Evolutionary conservation across 2,329 filamentous ascomycete genomes (phyloP), one percentile per base, ranked within the genome.

Genomic region (Penicillium concentricum): DNA sequence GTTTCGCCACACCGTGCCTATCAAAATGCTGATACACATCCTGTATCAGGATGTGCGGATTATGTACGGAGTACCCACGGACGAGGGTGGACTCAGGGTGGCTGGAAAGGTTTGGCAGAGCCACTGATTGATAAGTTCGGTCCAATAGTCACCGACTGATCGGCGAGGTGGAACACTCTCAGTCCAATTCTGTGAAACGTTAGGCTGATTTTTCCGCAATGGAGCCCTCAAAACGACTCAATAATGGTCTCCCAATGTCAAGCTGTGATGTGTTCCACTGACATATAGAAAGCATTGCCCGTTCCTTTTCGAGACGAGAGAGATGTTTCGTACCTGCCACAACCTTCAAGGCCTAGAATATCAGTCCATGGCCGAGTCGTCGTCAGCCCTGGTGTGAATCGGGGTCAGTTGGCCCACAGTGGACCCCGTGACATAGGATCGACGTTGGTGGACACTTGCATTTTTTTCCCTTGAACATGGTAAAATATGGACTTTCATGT

Each of bases 311-410:
- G 7, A 30, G 16, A 44, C 43, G 20, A 26, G 26, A 9, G 12
- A 24, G 38, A 34, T 24, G 16, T 16, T 35, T 15, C 1, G 5
- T 35, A n/a, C 13, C n/a, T 8, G 9, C 10, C 47, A 0, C 20
- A 24, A 16, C 22, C 12, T 18, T 26, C 15, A 16, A 26, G 28
- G 26, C 22, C 24, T 50, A 13, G 35, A 28, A 41, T 15, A 30
- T 22, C 13, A 32, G 7, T 28, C 10, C 13, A 42, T 43, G 10
- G 15, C 26, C n/a, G 28, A 24, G 58, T 56, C 60, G 56, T 64
- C 62, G 62, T 64, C 58, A 64, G 58, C 60, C 38, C 26, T 46
- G 39, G 18, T 18, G 26, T 43, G 20, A 47, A 52, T 26, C 35
- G 35, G 32, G 48, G 45, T 30, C 28, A 42, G 5, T 12, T 24